Conservation (phyloP, 768 basidiomycete genomes). For the Rhodotorula babjevae region DNA sequence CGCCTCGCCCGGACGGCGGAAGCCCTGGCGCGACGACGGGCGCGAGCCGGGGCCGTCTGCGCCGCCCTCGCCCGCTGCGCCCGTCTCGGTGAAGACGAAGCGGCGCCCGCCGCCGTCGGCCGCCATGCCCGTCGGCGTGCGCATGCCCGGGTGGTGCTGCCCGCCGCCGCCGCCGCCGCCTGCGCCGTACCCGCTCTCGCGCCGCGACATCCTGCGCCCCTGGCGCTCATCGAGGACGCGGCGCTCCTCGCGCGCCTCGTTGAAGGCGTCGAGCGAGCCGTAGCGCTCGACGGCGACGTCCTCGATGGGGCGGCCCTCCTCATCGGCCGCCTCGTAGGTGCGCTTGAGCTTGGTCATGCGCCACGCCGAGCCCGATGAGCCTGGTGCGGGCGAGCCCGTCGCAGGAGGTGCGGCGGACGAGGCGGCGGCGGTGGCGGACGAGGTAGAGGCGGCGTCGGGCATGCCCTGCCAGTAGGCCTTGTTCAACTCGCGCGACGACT, state of each 20-base stretch:
- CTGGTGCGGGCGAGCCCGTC: constrained; percentile 56
- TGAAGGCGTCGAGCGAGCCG: constrained; percentile 74
- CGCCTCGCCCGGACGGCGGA: constrained; percentile 70
- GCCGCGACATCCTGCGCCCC: constrained; percentile 49
- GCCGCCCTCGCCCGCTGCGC: neutral
- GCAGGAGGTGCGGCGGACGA: constrained; percentile 43
- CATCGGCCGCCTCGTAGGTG: constrained; percentile 83
- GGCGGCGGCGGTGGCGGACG: constrained; percentile 20
- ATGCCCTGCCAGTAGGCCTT: constrained; percentile 45
- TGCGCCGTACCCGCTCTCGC: constrained; percentile 46
- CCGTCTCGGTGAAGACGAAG: constrained; percentile 48
- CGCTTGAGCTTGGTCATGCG: constrained; percentile 93
- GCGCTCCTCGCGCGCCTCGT: constrained; percentile 82
- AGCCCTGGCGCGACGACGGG: constrained; percentile 61
- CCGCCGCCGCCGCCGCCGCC: constrained; percentile 46
- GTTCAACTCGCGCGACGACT: constrained; percentile 48
- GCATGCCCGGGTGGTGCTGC: constrained; percentile 35
- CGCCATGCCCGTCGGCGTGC: constrained; percentile 6
- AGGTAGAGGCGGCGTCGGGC: constrained; percentile 49
- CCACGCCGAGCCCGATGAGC: constrained; percentile 91
- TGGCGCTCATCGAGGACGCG: constrained; percentile 78
- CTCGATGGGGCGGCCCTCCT: constrained; percentile 67
- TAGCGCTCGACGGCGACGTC: constrained; percentile 85
- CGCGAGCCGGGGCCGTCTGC: constrained; percentile 53
- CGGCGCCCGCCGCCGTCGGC: constrained; percentile 29